Conservation (phyloP, 148 eudicot genomes). For the Dysphania ambrosioides region DNA sequence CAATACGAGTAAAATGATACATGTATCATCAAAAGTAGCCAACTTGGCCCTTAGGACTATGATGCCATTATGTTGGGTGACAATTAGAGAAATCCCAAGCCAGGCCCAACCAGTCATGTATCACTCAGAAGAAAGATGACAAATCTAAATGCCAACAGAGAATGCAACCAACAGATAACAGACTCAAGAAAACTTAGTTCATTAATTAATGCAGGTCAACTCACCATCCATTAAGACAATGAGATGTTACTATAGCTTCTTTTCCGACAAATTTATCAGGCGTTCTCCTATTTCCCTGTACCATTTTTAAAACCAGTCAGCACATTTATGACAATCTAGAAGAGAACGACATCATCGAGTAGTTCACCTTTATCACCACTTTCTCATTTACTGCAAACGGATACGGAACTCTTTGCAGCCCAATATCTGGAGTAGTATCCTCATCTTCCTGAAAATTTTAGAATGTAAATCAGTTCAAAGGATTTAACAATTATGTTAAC, state of each 20-base stretch:
- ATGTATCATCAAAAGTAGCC: background rate
- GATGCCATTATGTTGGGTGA: background rate
- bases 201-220: slow-evolving; percentile 27
- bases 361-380: slow-evolving; percentile 71
- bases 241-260: slow-evolving; percentile 88
- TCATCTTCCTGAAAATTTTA: slow-evolving; percentile 55
- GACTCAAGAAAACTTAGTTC: background rate
- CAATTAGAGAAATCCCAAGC: background rate
- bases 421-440: slow-evolving; percentile 47
- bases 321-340: background rate
- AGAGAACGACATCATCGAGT: background rate
- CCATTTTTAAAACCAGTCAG: slow-evolving; percentile 4
- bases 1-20: background rate
- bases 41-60: background rate
- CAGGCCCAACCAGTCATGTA: too few relatives aligned
- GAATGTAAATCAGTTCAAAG: background rate
- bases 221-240: slow-evolving; percentile 94
- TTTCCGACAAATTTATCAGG: slow-evolving; percentile 90
- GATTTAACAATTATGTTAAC: background rate
- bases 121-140: background rate
- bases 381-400: slow-evolving; percentile 81
- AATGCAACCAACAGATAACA: background rate
- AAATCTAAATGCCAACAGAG: background rate
- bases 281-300: slow-evolving; percentile 90
- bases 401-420: slow-evolving; percentile 59